Evolutionary conservation across 106 monocot species (phyloP), one percentile per base, ranked within the genome.

Genomic region (Narthecium ossifragum): DNA sequence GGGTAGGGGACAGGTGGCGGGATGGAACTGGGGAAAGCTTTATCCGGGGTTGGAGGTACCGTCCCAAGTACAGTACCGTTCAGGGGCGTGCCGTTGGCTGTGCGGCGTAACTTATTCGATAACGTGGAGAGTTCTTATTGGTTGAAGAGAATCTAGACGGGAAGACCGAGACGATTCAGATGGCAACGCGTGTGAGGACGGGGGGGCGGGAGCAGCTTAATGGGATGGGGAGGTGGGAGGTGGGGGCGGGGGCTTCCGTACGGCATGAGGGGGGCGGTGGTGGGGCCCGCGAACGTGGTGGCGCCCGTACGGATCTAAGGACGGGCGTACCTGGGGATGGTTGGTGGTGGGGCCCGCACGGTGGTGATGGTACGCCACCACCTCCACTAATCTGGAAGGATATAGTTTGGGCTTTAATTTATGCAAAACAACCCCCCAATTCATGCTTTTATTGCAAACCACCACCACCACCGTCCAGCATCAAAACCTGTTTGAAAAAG

Each of bases 261-360:
- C 69, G 6, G 25, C 61, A 17, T 9, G 30, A 17, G 26, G 15
- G 2, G 4, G n/a, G 22, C 2, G 18, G 18, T 12, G 20, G 53
- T 28, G 60, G 60, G 52, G 21, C 61, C 41, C 53, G 11, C 43
- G n/a, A 14, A 22, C 36, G 58, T 24, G 38, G 1, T 17, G 21
- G 22, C 9, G 34, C 57, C 65, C 64, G 72, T 73, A 65, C 72
- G 10, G 65, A 65, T 65, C 72, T 58, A 38, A 64, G 64, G 72
- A 73, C 64, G 65, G 72, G 45, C 12, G 64, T 73, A 64, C 53
- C 72, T 38, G 55, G 36, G n/a, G 11, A 5, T 21, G n/a, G 18
- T 15, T 36, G 34, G 32, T 1, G 15, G 26, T 43, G 40, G 10
- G 17, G 14, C 12, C 26, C 21, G 14, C 39, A 0, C 2, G 4